Base-by-base conservation (phyloP, 805 yeast genomes). In the Wickerhamomyces tratensis region DNA sequence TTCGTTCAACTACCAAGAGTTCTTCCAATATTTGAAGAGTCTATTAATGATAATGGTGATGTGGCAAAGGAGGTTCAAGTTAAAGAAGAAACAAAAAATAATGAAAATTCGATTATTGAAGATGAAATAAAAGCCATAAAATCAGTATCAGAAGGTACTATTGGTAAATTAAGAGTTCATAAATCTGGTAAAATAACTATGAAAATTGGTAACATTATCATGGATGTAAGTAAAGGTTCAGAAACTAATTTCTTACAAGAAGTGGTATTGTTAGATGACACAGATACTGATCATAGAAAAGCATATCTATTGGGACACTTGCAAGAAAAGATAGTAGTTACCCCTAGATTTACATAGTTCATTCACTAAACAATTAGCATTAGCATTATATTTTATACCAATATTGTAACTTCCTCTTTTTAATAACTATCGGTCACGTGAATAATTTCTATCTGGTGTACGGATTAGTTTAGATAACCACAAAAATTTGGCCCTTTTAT, bases 121-220 rank as follows among this genome's bases (percentile, higher is more conserved):
- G 47, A 49, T 27, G 43, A 46, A 33, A 38, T 41, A 10, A 50
- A 41, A n/a, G n/a, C 40, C 13, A 38, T 44, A 13, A 49, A 48
- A 9, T 27, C 45, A 5, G 47, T 49, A 8, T 50, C 42, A 25
- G 61, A 64, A 35, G 96, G 96, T 2, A 68, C 68, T 42, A 69
- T 87, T 35, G 97, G 97, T 6, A 69, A 74, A 9, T 55, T 91
- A 33, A 75, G 91, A 43, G 68, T 81, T 38, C 96, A 89, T 59
- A 76, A 80, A 53, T 86, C 96, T 1, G 98, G 98, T 4, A 85
- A 76, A 56, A 59, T 87, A 20, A 71, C 94, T 5, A 72, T 89
- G 59, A 73, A 77, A 46, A 64, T 91, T 35, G 96, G 95, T 12
- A 74, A 77, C 41, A 74, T 77, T 7, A 68, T 74, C 4, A 72